Percentiles rank a stretch among this genome's conserved stretches.
These are phyloP conservation scores for Passiflora organensis DNA, from an alignment of 345 rosid genomes.

Conservation along the genomic window DNA sequence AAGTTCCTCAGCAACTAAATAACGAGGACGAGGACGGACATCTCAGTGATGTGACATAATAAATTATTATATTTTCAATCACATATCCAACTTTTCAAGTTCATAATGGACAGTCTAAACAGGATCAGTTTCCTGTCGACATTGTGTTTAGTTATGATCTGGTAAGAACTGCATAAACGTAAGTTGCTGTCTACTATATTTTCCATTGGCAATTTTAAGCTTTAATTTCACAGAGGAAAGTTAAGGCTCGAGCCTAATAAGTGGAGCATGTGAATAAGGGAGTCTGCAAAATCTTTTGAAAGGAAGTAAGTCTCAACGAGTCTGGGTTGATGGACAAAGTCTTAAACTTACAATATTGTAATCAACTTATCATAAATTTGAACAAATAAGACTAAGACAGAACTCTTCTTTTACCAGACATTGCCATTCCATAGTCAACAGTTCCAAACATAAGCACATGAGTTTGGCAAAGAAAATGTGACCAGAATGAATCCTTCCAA, in stretches of 20 bases:
- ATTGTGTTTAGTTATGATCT: too few relatives aligned
- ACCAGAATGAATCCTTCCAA: background rate
- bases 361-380: background rate
- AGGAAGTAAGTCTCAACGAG: background rate
- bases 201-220: too few relatives aligned
- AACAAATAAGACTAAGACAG: background rate
- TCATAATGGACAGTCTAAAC: too few relatives aligned
- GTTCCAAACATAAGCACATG: background rate
- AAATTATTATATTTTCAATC: background rate
- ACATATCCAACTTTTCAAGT: background rate
- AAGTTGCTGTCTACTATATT: too few relatives aligned
- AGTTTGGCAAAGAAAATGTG: background rate
- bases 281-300: too few relatives aligned
- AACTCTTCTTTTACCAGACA: background rate
- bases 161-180: too few relatives aligned
- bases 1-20: conserved; percentile 17
- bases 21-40: conserved; percentile 8
- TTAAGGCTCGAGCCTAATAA: too few relatives aligned
- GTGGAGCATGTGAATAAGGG: too few relatives aligned
- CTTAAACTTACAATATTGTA: background rate
- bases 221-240: too few relatives aligned
- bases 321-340: background rate
- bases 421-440: background rate
- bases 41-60: background rate
- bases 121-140: too few relatives aligned